A percentile compares a stretch with the other conserved stretches of the same genome.
phyloP scores from a whole-genome alignment of 2,329 filamentous ascomycete genomes.

The Stagonosporopsis chrysanthemi region DNA sequence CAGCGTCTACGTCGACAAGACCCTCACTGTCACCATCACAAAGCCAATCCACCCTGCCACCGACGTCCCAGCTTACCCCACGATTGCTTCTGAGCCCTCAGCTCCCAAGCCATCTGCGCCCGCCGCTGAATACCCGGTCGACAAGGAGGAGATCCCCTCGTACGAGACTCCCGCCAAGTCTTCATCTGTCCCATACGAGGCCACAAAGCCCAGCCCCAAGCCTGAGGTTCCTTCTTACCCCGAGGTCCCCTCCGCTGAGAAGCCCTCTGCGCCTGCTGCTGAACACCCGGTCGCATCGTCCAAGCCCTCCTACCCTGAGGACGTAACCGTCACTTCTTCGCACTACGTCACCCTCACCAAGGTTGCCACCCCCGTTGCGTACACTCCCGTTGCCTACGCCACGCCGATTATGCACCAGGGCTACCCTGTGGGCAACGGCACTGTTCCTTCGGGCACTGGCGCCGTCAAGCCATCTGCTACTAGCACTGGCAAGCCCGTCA shows the following conservation, averaged over 20 bases:
- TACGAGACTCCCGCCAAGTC: conserved; percentile 16
- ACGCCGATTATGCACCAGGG: conserved; percentile 11
- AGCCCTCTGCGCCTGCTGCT: conserved; percentile 8
- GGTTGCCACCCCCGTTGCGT: conserved; percentile 26
- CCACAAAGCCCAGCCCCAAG: conserved; percentile 4
- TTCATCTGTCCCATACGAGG: conserved; percentile 4
- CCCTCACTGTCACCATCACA: conserved; percentile 43
- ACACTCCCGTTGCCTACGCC: conserved; percentile 19
- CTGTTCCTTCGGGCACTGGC: conserved; percentile 21
- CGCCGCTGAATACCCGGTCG: conserved; percentile 16
- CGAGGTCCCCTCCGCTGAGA: conserved; percentile 12
- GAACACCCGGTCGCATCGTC: neutral
- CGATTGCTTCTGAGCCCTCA: conserved; percentile 12
- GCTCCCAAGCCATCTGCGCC: conserved; percentile 22
- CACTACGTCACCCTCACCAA: conserved; percentile 35
- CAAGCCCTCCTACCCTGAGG: conserved; percentile 6
- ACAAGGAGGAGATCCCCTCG: conserved; percentile 21
- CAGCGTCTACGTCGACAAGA: conserved; percentile 40
- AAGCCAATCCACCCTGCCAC: conserved; percentile 37
- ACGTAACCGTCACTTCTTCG: conserved; percentile 18
- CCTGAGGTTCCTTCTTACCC: conserved; percentile 16
- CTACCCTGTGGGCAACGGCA: conserved; percentile 15
- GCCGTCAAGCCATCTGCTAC: conserved; percentile 9
- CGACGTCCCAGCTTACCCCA: conserved; percentile 26
- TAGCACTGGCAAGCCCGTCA: conserved; percentile 18